Evolutionary conservation across 2,329 filamentous ascomycete genomes (phyloP), one percentile per base, ranked within the genome.

Genomic region (Colletotrichum orchidophilum): DNA sequence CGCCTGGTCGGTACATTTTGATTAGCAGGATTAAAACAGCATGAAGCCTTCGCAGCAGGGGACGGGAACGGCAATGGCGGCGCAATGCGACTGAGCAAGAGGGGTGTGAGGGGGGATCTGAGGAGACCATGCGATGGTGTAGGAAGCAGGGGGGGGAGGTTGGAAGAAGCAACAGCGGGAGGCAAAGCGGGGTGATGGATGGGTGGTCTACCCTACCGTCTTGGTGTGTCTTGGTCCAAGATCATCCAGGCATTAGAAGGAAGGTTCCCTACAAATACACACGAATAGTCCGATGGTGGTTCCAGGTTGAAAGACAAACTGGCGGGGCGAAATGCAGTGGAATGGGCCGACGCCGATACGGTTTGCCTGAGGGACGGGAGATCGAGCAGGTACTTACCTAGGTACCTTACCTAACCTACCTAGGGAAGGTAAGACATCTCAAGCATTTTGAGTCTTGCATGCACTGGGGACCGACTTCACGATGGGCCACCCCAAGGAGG

Each of bases 311-410:
- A 35, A 65, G 50, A 39, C 53, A 63, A 26, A 9, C 6, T 46
- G 21, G 61, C 54, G 33, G 26, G 46, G 62, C 53, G 57, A 13
- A 31, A 26, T 13, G 27, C 29, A 50, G 42, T 53, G 53, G n/a
- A 24, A n/a, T 50, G 35, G n/a, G 18, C 24, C 39, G 33, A 50
- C 42, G 27, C 49, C 31, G 60, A 50, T 21, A 33, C 24, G 9
- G n/a, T 26, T 33, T 31, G n/a, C 13, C 11, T 54, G 54, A 59
- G n/a, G n/a, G n/a, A n/a, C n/a, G 59, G 26, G 9, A 15, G 12
- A 50, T 58, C 52, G 65, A 68, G 66, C 57, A 68, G 59, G 52
- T 50, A 68, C n/a, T n/a, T n/a, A n/a, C n/a, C n/a, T n/a, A n/a
- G n/a, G n/a, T n/a, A n/a, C n/a, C n/a, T n/a, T n/a, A n/a, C n/a